Evolutionary conservation across 495 filamentous ascomycete genomes (phyloP), one percentile per base, ranked within the genome.

Genomic region (Aspergillus mulundensis): DNA sequence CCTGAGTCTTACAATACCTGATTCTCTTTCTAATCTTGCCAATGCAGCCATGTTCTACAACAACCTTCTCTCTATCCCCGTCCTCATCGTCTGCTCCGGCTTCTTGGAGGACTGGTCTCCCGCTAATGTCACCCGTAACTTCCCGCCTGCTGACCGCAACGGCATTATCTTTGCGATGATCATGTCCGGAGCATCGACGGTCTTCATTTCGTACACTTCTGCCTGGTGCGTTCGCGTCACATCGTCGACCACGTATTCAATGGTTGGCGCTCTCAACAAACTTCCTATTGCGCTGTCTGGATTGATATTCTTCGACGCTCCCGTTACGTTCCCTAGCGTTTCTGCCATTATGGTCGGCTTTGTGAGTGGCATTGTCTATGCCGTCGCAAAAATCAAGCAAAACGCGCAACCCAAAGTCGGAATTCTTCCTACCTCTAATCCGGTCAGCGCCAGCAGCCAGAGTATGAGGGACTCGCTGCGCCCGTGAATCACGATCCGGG

Each of bases 211-310:
- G 19, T 99, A 98, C 80, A 91, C 89, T 66, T 96, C 91, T 19
- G 93, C 94, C 28, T 97, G 94, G 94, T 97, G 94, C 74, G 93
- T 98, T 60, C 94, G 94, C 61, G 88, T 96, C 54, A 96, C 94
- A 15, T 92, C 89, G 2, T 95, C 91, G 7, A 97, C 94, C 32
- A 98, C 93, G 5, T 98, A 98, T 77, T 92, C 88, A 28, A 97
- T 98, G 94, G 94, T 97, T 51, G 94, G 94, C 58, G 89, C 93
- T 23, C 81, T 98, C 59, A 98, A 98, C 83, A 98, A 98, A 78
- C 84, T 98, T 15, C 94, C 94, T 18, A 89, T 98, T 62, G 94
- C 94, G 25, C 44, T 98, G 61, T 89, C 84, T 49, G 94, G 94
- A 42, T 79, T 98, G 32, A 71, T 98, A 59, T 98, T 98, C 80